These are phyloP conservation scores for Alternaria alternata DNA, from an alignment of 2,329 filamentous ascomycete species.

Conservation along the genomic window DNA sequence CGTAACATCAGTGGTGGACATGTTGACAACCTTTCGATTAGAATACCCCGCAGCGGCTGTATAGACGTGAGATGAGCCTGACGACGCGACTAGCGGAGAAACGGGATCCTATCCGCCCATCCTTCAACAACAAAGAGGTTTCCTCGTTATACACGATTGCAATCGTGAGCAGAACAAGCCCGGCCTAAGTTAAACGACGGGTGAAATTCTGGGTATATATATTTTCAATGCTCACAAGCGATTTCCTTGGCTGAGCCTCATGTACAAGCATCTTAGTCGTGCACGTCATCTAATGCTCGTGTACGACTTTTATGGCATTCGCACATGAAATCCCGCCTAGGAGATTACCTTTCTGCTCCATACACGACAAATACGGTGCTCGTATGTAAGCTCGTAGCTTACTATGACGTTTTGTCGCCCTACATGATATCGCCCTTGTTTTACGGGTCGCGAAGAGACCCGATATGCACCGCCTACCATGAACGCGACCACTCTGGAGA, in stretches of 20 bases:
- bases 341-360: not conserved
- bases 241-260: too few relatives aligned
- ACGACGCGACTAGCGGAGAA: not conserved
- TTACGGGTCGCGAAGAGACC: not conserved
- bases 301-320: not conserved
- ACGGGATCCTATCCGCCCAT: slow-evolving; percentile 1
- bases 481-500: not conserved
- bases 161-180: not conserved
- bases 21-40: not conserved
- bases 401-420: not conserved
- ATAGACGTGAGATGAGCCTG: not conserved
- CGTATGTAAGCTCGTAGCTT: not conserved
- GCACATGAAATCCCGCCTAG: not conserved
- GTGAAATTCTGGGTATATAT: slow-evolving; percentile 1
- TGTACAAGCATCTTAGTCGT: too few relatives aligned
- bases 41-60: slow-evolving; percentile 7
- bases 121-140: not conserved
- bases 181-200: not conserved
- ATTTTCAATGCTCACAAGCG: not conserved
- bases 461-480: not conserved
- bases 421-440: not conserved
- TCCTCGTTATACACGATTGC: not conserved
- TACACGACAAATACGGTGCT: not conserved
- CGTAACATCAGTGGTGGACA: not conserved
- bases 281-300: too few relatives aligned